Conservation (phyloP, 2,329 filamentous ascomycete genomes). For the Xylariaceae sp. region DNA sequence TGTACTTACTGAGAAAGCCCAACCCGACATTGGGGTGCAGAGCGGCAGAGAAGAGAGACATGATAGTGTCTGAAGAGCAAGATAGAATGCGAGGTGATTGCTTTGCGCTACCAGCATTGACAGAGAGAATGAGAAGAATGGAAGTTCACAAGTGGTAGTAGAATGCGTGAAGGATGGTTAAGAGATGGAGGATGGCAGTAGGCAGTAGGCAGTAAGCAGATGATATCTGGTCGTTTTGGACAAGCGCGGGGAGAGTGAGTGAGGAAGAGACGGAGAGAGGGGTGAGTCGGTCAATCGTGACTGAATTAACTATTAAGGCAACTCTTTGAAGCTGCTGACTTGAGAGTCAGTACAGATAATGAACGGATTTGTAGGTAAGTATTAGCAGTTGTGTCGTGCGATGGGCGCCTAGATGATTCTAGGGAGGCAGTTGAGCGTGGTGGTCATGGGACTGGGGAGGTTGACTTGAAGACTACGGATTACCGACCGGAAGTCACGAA, state of each 20-base stretch:
- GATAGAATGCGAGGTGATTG: background rate
- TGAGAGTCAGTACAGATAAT: background rate
- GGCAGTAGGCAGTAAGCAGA: no score
- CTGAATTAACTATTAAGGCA: background rate
- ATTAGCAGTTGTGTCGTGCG: background rate
- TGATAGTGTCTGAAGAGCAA: conserved; percentile 17
- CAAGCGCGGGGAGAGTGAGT: background rate
- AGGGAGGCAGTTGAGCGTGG: background rate
- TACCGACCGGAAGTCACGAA: background rate
- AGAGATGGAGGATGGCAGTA: no score
- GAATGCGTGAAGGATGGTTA: background rate
- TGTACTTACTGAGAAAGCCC: conserved; percentile 30
- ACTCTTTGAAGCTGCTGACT: background rate
- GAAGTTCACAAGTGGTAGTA: background rate
- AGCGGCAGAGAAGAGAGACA: conserved; percentile 32
- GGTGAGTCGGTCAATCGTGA: background rate
- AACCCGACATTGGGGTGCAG: conserved; percentile 31
- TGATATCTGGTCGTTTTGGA: no score
- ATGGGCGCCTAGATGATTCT: background rate
- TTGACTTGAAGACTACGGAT: no score
- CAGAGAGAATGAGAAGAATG: background rate
- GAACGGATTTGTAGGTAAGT: background rate
- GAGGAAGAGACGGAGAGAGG: background rate
- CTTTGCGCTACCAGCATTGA: background rate
- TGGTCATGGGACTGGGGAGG: background rate